A percentile compares a stretch with the other conserved stretches of the same genome.
These are phyloP conservation scores for Trametes sp. DNA, from an alignment of 1,284 basidiomycete genomes.

Conservation along the genomic window DNA sequence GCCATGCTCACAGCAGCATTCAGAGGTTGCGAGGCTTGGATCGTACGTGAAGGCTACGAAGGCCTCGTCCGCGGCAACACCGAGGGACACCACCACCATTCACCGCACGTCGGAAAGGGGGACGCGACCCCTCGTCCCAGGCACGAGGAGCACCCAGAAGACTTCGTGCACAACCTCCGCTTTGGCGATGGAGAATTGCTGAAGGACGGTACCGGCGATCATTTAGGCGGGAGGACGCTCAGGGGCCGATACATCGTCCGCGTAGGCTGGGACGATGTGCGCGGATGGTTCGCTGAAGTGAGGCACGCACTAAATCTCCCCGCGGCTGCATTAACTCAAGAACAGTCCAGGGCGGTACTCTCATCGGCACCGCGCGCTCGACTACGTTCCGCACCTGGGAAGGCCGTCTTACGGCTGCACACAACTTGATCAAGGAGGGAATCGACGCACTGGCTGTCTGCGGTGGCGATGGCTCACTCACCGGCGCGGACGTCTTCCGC, in stretches of 20 bases:
- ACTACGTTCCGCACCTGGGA: slow-evolving; percentile 87
- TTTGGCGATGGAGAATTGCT: slow-evolving; percentile 94
- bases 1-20: too few relatives aligned
- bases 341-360: slow-evolving; percentile 81
- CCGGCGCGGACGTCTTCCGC: slow-evolving; percentile 94
- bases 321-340: slow-evolving; percentile 15
- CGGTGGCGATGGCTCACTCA: slow-evolving; percentile 96
- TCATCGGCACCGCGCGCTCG: slow-evolving; percentile 96
- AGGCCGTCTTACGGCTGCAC: slow-evolving; percentile 87
- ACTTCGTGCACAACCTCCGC: slow-evolving; percentile 73
- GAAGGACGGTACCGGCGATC: slow-evolving; percentile 91
- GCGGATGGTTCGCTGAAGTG: slow-evolving; percentile 93
- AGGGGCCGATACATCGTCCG: slow-evolving; percentile 95
- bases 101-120: slow-evolving; percentile 28
- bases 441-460: slow-evolving; percentile 98
- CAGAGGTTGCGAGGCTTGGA: slow-evolving; percentile 92
- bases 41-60: slow-evolving; percentile 97
- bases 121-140: slow-evolving; percentile 36
- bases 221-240: slow-evolving; percentile 70
- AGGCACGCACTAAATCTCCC: slow-evolving; percentile 32
- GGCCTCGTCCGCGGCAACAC: slow-evolving; percentile 84
- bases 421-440: slow-evolving; percentile 94
- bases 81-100: slow-evolving; percentile 40
- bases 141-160: slow-evolving; percentile 37
- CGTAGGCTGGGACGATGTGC: slow-evolving; percentile 98